phyloP scores from a whole-genome alignment of 345 rosid species.

The Crucihimalaya himalaica region DNA sequence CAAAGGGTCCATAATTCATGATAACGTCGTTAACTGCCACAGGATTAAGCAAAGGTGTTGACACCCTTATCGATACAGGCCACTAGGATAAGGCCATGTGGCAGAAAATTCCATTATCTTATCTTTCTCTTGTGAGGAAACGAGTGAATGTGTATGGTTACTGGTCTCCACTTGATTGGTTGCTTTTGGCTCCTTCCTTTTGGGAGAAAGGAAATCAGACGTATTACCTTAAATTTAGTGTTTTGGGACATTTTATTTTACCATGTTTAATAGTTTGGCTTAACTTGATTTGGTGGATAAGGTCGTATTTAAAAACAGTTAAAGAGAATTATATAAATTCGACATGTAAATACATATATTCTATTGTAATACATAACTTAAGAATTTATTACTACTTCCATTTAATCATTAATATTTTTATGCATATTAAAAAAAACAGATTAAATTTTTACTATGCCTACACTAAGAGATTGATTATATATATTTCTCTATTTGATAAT shows the following conservation, averaged over 20 bases:
- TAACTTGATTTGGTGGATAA: neutral
- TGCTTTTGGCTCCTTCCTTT: slow-evolving; percentile 34
- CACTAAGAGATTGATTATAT: too few relatives aligned
- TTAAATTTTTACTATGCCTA: too few relatives aligned
- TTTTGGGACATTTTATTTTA: slow-evolving; percentile 1
- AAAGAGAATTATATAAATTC: neutral
- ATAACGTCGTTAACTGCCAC: slow-evolving; percentile 41
- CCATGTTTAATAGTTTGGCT: neutral
- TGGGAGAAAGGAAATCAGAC: slow-evolving; percentile 10
- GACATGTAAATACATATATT: too few relatives aligned
- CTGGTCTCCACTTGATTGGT: slow-evolving; percentile 32
- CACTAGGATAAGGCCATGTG: slow-evolving; percentile 34
- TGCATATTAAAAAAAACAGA: too few relatives aligned
- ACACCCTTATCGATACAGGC: slow-evolving; percentile 36
- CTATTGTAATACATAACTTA: too few relatives aligned
- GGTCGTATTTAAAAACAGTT: neutral
- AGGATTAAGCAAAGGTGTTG: slow-evolving; percentile 35
- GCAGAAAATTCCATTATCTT: slow-evolving; percentile 23
- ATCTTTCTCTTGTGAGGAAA: slow-evolving; percentile 31
- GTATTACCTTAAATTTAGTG: slow-evolving; percentile 14
- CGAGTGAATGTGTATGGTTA: slow-evolving; percentile 35
- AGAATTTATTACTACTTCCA: too few relatives aligned
- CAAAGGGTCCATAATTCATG: slow-evolving; percentile 32
- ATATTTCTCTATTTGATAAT: too few relatives aligned
- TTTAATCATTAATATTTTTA: too few relatives aligned